phyloP scores from a whole-genome alignment of 192 early-diverging fungal species.

The Dispira simplex region DNA sequence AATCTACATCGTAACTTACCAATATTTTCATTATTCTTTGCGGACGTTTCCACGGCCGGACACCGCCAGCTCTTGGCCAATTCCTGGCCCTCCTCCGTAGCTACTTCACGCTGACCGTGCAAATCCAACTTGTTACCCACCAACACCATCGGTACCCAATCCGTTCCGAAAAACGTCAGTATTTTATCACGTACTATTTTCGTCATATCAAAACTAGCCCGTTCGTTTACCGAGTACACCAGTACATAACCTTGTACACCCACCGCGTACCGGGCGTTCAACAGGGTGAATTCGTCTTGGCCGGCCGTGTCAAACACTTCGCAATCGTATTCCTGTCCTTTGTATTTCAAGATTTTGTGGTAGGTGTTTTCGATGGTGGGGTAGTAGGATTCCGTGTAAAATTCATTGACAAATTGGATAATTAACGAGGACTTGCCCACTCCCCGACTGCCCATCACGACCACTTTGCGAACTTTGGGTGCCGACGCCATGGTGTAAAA shows the following conservation, averaged over 20 bases:
- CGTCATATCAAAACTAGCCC: slow-evolving; percentile 79
- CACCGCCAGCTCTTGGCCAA: slow-evolving; percentile 76
- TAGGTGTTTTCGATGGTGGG: slow-evolving; percentile 92
- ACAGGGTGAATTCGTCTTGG: slow-evolving; percentile 89
- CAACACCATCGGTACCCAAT: slow-evolving; percentile 79
- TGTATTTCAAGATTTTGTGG: slow-evolving; percentile 68
- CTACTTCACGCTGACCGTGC: slow-evolving; percentile 57
- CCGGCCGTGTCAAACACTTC: slow-evolving; percentile 96
- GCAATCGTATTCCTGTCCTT: slow-evolving; percentile 68
- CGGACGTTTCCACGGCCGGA: slow-evolving; percentile 75
- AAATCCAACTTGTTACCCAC: slow-evolving; percentile 92
- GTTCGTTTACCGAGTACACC: slow-evolving; percentile 79
- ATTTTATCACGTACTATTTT: slow-evolving; percentile 88
- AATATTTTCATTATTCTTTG: slow-evolving; percentile 86
- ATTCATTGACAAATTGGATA: slow-evolving; percentile 83
- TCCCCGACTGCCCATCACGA: slow-evolving; percentile 9
- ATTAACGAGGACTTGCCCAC: slow-evolving; percentile 78
- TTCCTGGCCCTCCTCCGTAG: slow-evolving; percentile 55
- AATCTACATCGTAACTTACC: slow-evolving; percentile 20
- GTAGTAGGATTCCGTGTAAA: slow-evolving; percentile 84
- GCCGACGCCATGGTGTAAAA: not conserved
- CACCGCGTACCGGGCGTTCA: slow-evolving; percentile 79
- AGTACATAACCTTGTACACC: slow-evolving; percentile 92
- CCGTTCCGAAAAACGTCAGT: slow-evolving; percentile 75
- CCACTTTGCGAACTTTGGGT: slow-evolving; percentile 10